Conservation (phyloP, 257 asterid species). For the Rauvolfia tetraphylla region DNA sequence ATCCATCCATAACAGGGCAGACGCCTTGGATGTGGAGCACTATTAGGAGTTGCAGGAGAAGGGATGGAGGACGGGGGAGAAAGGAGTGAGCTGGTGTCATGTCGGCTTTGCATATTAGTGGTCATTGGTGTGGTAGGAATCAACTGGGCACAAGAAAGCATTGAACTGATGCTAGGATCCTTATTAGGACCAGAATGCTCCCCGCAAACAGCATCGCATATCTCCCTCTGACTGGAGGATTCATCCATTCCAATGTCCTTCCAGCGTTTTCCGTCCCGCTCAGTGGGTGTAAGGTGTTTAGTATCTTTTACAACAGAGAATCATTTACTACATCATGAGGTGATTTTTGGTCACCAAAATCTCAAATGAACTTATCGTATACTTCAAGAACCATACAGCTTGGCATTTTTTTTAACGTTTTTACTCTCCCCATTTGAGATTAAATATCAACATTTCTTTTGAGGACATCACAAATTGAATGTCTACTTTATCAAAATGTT, state of each 20-base stretch:
- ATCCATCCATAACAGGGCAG: constrained; percentile 62
- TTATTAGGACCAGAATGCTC: neutral
- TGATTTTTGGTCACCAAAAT: neutral
- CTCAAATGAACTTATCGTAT: neutral
- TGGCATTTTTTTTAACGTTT: no score
- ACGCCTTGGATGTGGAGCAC: constrained; percentile 7
- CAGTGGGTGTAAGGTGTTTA: neutral
- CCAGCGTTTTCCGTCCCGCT: constrained; percentile 15
- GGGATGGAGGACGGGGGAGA: neutral
- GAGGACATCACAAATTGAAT: no score
- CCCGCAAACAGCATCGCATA: neutral
- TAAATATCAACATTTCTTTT: no score
- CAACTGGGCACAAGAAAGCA: neutral
- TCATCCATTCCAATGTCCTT: constrained; percentile 28
- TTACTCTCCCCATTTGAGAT: no score
- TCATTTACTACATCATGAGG: neutral
- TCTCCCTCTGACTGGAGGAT: neutral
- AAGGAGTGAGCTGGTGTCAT: neutral
- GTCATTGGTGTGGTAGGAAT: neutral
- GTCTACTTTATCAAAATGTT: no score
- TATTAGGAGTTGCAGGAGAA: constrained; percentile 5
- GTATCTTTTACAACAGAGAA: neutral
- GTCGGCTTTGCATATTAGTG: neutral
- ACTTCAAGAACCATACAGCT: no score
- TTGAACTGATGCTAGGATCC: neutral